Conservation (phyloP, 2,329 filamentous ascomycete genomes). For the Trichoderma polysporum region DNA sequence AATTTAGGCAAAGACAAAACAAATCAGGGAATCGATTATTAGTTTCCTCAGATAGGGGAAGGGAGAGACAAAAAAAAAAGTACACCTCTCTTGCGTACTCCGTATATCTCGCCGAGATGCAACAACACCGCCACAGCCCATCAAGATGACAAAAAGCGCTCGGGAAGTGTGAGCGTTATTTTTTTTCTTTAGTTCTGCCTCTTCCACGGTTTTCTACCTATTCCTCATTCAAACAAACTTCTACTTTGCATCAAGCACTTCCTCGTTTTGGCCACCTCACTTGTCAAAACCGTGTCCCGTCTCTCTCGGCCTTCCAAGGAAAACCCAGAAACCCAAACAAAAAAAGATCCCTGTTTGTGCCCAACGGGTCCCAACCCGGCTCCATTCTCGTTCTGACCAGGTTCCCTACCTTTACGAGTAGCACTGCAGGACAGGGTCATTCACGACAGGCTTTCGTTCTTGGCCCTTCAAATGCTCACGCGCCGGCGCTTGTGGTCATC, state of each 20-base stretch:
- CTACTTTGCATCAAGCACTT: neutral
- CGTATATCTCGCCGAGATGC: too few species aligned
- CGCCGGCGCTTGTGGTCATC: neutral
- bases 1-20: neutral
- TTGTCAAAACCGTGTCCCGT: neutral
- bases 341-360: conserved; percentile 1
- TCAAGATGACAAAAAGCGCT: too few species aligned
- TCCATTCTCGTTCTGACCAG: neutral
- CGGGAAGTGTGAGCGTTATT: neutral
- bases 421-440: neutral
- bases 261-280: neutral
- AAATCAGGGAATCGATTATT: neutral
- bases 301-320: neutral
- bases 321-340: too few species aligned
- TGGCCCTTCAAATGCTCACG: conserved; percentile 12
- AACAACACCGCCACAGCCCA: too few species aligned
- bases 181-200: neutral
- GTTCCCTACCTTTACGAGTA: neutral
- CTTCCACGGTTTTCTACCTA: neutral
- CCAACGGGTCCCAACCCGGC: conserved; percentile 11
- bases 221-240: neutral
- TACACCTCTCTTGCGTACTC: too few species aligned
- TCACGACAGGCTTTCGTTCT: neutral
- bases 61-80: too few species aligned
- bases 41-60: too few species aligned